Conservation (phyloP, 805 yeast species). For the Jamesozyma hellenica region DNA sequence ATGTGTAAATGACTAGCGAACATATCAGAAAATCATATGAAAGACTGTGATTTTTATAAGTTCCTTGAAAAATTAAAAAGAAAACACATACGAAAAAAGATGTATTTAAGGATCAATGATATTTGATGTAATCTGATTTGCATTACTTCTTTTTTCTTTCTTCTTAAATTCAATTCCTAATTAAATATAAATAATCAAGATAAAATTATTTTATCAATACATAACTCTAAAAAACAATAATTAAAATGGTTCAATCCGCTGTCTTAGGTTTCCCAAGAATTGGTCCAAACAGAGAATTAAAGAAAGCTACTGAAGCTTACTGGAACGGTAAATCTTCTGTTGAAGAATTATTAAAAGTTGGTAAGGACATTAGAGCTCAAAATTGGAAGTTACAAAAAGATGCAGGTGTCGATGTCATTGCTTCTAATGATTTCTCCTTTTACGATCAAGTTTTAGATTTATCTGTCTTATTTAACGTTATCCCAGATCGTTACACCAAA, state of each 20-base stretch:
- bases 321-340: conserved; percentile 89
- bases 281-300: conserved; percentile 98
- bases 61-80: no score
- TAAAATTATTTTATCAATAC: no score
- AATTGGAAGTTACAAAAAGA: conserved; percentile 97
- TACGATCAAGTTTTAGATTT: conserved; percentile 95
- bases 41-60: no score
- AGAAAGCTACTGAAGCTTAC: conserved; percentile 98
- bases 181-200: neutral
- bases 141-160: no score
- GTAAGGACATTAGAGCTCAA: conserved; percentile 87
- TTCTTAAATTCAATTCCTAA: neutral
- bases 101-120: no score
- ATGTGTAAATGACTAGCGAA: no score
- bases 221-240: conserved; percentile 15
- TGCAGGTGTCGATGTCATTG: conserved; percentile 94
- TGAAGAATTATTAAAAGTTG: conserved; percentile 82
- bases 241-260: conserved; percentile 92
- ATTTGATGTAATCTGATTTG: no score
- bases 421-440: conserved; percentile 96
- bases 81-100: no score
- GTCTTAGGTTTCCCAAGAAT: conserved; percentile 99
- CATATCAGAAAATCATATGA: no score
- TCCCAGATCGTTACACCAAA: conserved; percentile 95
- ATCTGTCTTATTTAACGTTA: conserved; percentile 84